phyloP scores from a whole-genome alignment of 129 eudicot species.

The Helianthus tuberosus region DNA sequence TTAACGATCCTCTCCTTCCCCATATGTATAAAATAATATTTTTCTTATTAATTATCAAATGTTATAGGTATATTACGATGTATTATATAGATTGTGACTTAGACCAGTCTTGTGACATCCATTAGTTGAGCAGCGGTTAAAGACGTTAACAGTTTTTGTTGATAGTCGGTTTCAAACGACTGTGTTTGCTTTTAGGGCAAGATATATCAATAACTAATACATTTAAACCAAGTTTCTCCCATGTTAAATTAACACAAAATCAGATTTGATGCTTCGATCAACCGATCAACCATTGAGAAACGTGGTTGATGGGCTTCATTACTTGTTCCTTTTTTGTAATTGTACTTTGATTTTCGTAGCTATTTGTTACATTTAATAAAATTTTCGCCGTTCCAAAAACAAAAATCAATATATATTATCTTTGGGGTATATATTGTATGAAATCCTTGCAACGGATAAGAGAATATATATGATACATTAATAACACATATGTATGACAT shows the following conservation, averaged over 20 bases:
- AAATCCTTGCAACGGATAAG: not conserved
- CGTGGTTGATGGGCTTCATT: no score
- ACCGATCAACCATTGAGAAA: no score
- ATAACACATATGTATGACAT: conserved; percentile 5
- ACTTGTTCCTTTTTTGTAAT: no score
- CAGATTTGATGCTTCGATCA: no score
- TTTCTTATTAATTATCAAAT: not conserved
- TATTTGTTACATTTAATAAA: no score
- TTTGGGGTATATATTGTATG: not conserved
- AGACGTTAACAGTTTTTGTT: no score
- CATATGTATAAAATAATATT: not conserved
- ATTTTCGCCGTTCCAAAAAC: not conserved
- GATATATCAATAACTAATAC: not conserved
- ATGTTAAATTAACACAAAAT: no score
- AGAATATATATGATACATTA: not conserved
- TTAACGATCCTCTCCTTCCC: conserved; percentile 5
- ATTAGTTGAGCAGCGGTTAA: no score
- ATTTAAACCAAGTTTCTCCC: no score
- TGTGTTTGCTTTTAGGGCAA: not conserved
- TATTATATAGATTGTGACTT: not conserved
- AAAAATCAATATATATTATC: not conserved
- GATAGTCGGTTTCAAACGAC: not conserved
- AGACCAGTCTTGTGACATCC: not conserved
- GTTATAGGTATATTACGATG: not conserved
- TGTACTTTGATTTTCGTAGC: no score